These are phyloP conservation scores for Salix koriyanagi DNA, from an alignment of 345 rosid species.

Conservation along the genomic window DNA sequence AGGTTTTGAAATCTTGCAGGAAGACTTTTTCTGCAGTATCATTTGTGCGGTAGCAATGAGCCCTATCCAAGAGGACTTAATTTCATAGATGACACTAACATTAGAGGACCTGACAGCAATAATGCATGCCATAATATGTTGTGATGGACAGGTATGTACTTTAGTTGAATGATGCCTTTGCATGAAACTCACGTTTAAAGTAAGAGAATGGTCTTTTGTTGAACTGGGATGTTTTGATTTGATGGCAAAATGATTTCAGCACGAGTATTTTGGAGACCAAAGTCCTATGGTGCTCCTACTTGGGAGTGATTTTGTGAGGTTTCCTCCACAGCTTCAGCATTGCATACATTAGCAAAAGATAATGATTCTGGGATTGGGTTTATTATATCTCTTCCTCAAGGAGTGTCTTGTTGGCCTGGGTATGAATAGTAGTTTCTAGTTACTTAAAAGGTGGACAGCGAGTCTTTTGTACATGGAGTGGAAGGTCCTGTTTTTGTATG, in stretches of 20 bases:
- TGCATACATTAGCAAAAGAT: not conserved
- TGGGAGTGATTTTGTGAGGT: not conserved
- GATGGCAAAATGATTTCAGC: conserved; percentile 1
- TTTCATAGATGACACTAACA: conserved; percentile 7
- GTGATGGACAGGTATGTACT: not conserved
- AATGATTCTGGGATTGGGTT: not conserved
- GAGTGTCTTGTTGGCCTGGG: not conserved
- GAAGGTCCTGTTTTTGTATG: too few species aligned
- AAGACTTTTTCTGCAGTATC: not conserved
- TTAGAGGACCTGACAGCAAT: conserved; percentile 19
- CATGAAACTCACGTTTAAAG: not conserved
- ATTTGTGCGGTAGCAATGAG: conserved; percentile 7
- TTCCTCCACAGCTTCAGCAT: conserved; percentile 13
- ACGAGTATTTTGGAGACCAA: conserved; percentile 5
- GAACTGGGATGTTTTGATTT: not conserved
- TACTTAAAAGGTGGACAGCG: too few species aligned
- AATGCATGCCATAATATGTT: conserved; percentile 3
- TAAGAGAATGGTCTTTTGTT: not conserved
- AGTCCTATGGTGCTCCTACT: conserved; percentile 1
- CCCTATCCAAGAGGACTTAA: not conserved
- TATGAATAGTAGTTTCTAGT: too few species aligned
- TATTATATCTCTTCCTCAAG: conserved; percentile 4
- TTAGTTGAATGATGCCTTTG: not conserved
- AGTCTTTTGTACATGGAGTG: too few species aligned
- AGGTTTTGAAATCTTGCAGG: not conserved